Conservation (phyloP, 352 stramenopile species). For the Pythium aphanidermatum region DNA sequence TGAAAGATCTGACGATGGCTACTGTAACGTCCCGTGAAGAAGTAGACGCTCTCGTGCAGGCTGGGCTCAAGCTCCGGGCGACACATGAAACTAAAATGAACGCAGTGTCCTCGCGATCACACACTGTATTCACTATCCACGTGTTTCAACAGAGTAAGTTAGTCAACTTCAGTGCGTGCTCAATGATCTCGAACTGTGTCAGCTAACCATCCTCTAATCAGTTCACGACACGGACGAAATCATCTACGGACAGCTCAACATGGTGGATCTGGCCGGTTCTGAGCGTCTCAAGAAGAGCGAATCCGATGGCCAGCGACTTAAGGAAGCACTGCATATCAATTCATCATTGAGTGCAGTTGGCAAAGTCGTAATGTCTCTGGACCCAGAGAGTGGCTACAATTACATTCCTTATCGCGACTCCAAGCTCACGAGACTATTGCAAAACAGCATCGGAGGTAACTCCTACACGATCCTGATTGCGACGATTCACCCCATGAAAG, state of each 20-base stretch:
- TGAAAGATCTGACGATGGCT: slow-evolving; percentile 91
- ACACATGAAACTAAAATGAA: slow-evolving; percentile 94
- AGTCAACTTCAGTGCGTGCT: no score
- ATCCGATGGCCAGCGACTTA: slow-evolving; percentile 76
- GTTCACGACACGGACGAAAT: slow-evolving; percentile 65
- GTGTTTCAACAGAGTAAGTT: slow-evolving; percentile 73
- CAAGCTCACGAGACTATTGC: slow-evolving; percentile 75
- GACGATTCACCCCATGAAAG: slow-evolving; percentile 85
- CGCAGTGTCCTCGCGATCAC: slow-evolving; percentile 80
- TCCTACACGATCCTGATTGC: slow-evolving; percentile 81
- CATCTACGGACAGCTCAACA: slow-evolving; percentile 82
- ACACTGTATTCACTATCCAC: slow-evolving; percentile 86
- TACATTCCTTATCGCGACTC: slow-evolving; percentile 86
- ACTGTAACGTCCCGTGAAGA: slow-evolving; percentile 85
- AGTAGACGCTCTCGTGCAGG: slow-evolving; percentile 79
- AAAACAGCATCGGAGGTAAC: slow-evolving; percentile 87
- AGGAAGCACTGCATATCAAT: slow-evolving; percentile 85
- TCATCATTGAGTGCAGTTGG: slow-evolving; percentile 77
- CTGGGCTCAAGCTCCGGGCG: slow-evolving; percentile 79
- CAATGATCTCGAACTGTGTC: no score
- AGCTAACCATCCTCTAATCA: no score
- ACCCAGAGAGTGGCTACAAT: slow-evolving; percentile 82
- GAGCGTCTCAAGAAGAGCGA: slow-evolving; percentile 86
- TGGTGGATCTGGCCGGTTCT: slow-evolving; percentile 80
- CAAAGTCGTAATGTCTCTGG: slow-evolving; percentile 85